phyloP scores from a whole-genome alignment of 2,329 filamentous ascomycete species.

The Dryadomyces quercivorus region DNA sequence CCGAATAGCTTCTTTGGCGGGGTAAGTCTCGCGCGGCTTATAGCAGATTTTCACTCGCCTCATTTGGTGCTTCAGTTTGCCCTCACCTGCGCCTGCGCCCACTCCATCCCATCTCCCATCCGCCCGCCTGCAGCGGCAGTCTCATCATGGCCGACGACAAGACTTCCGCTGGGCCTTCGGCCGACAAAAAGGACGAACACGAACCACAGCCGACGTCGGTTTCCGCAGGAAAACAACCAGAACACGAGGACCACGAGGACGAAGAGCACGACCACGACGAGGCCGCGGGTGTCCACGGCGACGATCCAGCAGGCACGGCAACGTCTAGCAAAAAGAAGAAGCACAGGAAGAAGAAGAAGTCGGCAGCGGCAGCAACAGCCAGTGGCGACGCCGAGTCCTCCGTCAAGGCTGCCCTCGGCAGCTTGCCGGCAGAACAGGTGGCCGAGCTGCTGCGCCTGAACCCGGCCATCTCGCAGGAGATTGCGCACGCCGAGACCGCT shows the following conservation, averaged over 20 bases:
- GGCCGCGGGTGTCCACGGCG: constrained; percentile 13
- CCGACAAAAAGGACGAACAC: neutral
- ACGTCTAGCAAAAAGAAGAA: constrained; percentile 50
- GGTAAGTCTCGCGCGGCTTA: neutral
- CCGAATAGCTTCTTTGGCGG: neutral
- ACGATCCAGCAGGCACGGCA: neutral
- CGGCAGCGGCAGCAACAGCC: constrained; percentile 24
- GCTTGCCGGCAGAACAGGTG: constrained; percentile 43
- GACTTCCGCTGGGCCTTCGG: neutral
- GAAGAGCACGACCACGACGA: constrained; percentile 35
- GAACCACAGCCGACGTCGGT: neutral
- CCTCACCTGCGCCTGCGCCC: neutral
- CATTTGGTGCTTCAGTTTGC: neutral
- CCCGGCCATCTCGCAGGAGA: constrained; percentile 56
- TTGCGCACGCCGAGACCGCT: constrained; percentile 18
- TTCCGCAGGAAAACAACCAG: neutral
- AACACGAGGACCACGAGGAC: neutral
- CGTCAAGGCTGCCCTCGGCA: constrained; percentile 38
- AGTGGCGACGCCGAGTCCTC: constrained; percentile 24
- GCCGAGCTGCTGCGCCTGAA: constrained; percentile 59
- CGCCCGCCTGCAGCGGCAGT: too few species aligned
- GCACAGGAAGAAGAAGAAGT: constrained; percentile 51
- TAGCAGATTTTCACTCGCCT: too few species aligned
- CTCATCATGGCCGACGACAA: neutral
- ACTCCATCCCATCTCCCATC: neutral